Percentiles rank a stretch among this genome's conserved stretches.
Conservation (phyloP, 345 rosid species). For the Melaleuca quinquenervia region DNA sequence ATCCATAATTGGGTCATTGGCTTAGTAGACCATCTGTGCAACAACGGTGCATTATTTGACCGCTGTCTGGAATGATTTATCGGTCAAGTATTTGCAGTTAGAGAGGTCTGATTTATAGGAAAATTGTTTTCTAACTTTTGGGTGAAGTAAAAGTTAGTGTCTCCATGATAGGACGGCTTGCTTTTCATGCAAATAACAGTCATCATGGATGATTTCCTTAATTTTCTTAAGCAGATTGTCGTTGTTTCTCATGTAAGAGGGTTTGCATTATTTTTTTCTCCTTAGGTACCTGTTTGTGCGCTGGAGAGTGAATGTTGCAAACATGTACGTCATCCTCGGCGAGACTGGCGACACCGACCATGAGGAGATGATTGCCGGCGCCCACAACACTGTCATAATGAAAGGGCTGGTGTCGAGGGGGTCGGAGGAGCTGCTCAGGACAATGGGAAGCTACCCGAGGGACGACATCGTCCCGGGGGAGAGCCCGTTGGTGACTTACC, state of each 20-base stretch:
- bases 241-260: not conserved
- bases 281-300: slow-evolving; percentile 80
- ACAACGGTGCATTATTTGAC: not conserved
- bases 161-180: not conserved
- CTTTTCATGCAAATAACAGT: not conserved
- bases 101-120: not conserved
- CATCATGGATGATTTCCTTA: not conserved
- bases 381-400: slow-evolving; percentile 68
- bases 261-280: not conserved
- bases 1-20: not conserved
- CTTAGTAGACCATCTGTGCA: not conserved
- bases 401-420: slow-evolving; percentile 49
- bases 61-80: not conserved
- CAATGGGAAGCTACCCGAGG: slow-evolving; percentile 30
- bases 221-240: not conserved
- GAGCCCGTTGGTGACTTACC: slow-evolving; percentile 43
- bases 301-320: slow-evolving; percentile 80
- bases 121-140: not conserved
- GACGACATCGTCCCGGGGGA: slow-evolving; percentile 64
- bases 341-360: slow-evolving; percentile 86
- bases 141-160: not conserved
- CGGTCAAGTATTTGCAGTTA: not conserved
- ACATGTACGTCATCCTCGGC: slow-evolving; percentile 78
- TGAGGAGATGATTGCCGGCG: slow-evolving; percentile 73
- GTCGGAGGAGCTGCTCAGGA: slow-evolving; percentile 53